Evolutionary conservation across 2,329 filamentous ascomycete species (phyloP).

Genomic region (Exserohilum rostratum): DNA sequence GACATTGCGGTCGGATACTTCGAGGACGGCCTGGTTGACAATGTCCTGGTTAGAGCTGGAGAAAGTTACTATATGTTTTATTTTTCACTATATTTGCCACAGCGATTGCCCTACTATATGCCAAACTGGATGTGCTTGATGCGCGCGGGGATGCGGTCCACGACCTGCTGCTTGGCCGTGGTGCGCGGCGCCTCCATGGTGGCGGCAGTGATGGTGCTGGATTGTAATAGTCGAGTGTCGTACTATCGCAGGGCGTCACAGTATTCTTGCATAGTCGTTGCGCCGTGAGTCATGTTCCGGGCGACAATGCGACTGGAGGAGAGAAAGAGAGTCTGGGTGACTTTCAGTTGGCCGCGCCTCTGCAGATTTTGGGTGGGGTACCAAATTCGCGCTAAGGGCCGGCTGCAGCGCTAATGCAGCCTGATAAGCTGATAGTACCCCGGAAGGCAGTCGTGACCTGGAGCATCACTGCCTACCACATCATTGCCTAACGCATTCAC

Average conservation of each 20-base stretch:
- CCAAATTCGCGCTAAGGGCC: constrained; percentile 3
- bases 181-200: constrained; percentile 32
- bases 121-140: constrained; percentile 95
- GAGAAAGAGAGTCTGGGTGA: neutral
- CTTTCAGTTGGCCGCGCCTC: constrained; percentile 22
- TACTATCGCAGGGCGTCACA: constrained; percentile 23
- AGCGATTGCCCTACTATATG: constrained; percentile 67
- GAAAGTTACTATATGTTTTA: constrained; percentile 22
- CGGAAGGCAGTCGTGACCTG: constrained; percentile 19
- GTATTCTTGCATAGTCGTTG: constrained; percentile 25
- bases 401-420: constrained; percentile 18
- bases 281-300: constrained; percentile 30
- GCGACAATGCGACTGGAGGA: neutral
- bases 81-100: neutral
- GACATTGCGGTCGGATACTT: constrained; percentile 90
- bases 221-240: neutral
- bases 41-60: constrained; percentile 87
- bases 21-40: constrained; percentile 90
- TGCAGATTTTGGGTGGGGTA: constrained; percentile 33
- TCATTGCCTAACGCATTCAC: neutral
- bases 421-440: constrained; percentile 33
- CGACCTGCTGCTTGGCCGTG: constrained; percentile 80
- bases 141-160: constrained; percentile 85
- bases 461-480: constrained; percentile 10
- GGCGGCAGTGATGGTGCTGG: constrained; percentile 9